Conservation (phyloP, 495 filamentous ascomycete species). For the Penicillium pulvis region DNA sequence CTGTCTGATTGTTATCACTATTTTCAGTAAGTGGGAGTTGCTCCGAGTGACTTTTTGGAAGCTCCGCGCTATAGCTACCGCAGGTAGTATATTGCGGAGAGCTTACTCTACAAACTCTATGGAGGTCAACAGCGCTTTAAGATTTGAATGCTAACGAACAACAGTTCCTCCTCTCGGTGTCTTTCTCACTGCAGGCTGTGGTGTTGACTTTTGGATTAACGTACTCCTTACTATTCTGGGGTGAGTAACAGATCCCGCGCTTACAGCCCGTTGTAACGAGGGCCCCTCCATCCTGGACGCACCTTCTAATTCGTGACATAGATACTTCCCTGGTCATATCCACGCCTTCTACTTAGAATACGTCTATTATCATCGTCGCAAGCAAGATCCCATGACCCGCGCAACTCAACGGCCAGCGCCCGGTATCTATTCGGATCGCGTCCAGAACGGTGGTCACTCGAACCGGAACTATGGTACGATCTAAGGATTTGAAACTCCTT, state of each 20-base stretch:
- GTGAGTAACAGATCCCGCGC: constrained; percentile 36
- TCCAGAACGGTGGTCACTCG: constrained; percentile 68
- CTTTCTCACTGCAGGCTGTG: constrained; percentile 63
- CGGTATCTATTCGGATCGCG: constrained; percentile 77
- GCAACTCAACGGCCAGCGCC: constrained; percentile 55
- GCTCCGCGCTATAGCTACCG: background rate
- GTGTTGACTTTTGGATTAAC: constrained; percentile 66
- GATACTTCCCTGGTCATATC: constrained; percentile 77
- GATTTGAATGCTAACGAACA: constrained; percentile 16
- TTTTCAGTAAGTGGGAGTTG: constrained; percentile 51
- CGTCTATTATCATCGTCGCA: constrained; percentile 75
- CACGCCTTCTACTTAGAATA: constrained; percentile 93
- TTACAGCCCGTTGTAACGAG: background rate
- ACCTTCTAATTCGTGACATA: constrained; percentile 25
- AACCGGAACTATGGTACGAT: constrained; percentile 54
- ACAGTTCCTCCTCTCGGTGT: constrained; percentile 67
- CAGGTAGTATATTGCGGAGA: background rate
- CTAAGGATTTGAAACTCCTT: constrained; percentile 2
- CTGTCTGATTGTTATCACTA: constrained; percentile 57
- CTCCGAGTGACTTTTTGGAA: background rate
- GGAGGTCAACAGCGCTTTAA: background rate
- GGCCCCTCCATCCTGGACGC: background rate
- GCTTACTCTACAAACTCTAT: background rate
- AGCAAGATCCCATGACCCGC: constrained; percentile 55
- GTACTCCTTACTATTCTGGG: constrained; percentile 63